Evolutionary conservation across 1,284 basidiomycete species (phyloP), one percentile per base, ranked within the genome.

Genomic region (Ustilago crameri): DNA sequence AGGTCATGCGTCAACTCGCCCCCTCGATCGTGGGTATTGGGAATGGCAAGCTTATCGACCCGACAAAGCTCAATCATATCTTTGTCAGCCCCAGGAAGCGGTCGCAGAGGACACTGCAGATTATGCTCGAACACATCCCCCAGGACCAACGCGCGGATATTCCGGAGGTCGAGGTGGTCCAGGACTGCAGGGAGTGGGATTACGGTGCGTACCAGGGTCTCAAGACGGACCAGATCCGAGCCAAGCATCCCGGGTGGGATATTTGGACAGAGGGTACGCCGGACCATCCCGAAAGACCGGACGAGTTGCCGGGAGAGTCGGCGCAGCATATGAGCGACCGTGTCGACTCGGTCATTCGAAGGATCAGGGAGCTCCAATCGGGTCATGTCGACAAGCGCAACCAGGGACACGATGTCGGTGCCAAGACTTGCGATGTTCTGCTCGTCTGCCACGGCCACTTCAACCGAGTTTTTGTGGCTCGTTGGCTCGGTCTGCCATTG

Each of bases 141-240:
- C 40, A 65, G 18, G 54, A 63, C 4, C 47, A 72, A 24, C 53
- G 66, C 10, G 27, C 27, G 2, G 44, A 56, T 0, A 63, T 82
- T 12, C 78, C 78, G 0, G 27, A 45, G 20, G 62, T 75, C 0
- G 65, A 76, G 40, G 55, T 75, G 22, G 20, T 63, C 2, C 66
- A 81, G 32, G 76, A 82, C 20, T 76, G 78, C 46, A 65, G 79
- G 20, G 81, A 83, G 48, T 83, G 81, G 81, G 79, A 82, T 56
- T 83, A 83, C 51, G 81, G 81, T 26, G 78, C 76, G 1, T 82
- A 80, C 60, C 80, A 83, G 34, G 81, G 81, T 4, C 44, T 75
- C n/a, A 78, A 80, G 63, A 82, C 78, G 7, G 57, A 71, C 23
- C 47, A 76, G 51, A 82, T 82, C 34, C 66, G 72, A 27, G 53